Evolutionary conservation across 2,329 filamentous ascomycete species (phyloP).

Genomic region (Trichoderma sp.): DNA sequence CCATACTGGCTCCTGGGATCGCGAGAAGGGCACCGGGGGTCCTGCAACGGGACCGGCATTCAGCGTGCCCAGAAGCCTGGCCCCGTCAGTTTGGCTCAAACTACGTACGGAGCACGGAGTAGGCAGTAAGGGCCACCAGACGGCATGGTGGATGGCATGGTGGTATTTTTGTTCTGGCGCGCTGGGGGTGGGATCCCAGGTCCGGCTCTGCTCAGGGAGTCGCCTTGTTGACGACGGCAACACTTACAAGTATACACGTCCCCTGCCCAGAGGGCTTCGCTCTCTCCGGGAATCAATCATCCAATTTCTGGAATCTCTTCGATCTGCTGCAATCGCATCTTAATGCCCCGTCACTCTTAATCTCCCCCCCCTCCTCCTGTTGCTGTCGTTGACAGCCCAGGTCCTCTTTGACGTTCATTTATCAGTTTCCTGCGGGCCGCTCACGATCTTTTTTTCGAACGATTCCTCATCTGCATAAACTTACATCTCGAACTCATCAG

Average conservation of each 20-base stretch:
- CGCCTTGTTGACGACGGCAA: constrained; percentile 12
- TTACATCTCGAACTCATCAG: constrained; percentile 13
- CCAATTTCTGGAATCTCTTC: constrained; percentile 22
- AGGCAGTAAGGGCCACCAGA: constrained; percentile 31
- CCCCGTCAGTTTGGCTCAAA: constrained; percentile 30
- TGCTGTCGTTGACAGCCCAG: constrained; percentile 20
- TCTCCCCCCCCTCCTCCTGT: constrained; percentile 10
- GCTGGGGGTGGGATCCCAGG: constrained; percentile 15
- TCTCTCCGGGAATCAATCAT: constrained; percentile 26
- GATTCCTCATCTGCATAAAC: constrained; percentile 18
- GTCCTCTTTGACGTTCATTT: constrained; percentile 24
- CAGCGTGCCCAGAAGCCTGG: constrained; percentile 29
- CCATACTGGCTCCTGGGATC: constrained; percentile 26
- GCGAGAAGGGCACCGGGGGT: constrained; percentile 17
- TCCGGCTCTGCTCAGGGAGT: constrained; percentile 19
- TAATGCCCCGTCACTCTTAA: constrained; percentile 21
- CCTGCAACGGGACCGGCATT: constrained; percentile 24
- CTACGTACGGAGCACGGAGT: constrained; percentile 27
- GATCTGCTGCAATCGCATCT: constrained; percentile 19
- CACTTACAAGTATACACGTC: constrained; percentile 19
- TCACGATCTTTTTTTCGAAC: constrained; percentile 26
- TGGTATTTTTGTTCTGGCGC: constrained; percentile 23
- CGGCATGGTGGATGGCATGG: background rate
- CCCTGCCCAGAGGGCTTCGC: constrained; percentile 23
- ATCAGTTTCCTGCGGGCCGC: constrained; percentile 12